A percentile compares a stretch with the other conserved stretches of the same genome.
phyloP scores from a whole-genome alignment of 306 rosid species.

The Echinosophora koreensis region DNA sequence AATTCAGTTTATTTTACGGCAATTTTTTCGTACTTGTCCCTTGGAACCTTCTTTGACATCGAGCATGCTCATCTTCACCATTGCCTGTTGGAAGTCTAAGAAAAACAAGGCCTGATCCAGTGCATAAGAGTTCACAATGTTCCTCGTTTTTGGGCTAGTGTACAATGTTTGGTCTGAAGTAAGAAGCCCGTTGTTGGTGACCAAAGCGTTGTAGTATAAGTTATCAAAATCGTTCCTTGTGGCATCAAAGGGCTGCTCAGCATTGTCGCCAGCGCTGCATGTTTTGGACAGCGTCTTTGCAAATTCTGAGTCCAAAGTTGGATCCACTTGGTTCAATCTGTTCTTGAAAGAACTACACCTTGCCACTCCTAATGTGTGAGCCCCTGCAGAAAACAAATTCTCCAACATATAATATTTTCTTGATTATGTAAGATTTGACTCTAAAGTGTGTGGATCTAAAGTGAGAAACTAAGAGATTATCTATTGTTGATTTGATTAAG shows the following conservation, averaged over 20 bases:
- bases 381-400: slow-evolving; percentile 55
- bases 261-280: slow-evolving; percentile 68
- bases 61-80: slow-evolving; percentile 78
- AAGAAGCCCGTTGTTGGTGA: slow-evolving; percentile 64
- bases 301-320: slow-evolving; percentile 59
- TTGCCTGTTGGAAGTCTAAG: slow-evolving; percentile 74
- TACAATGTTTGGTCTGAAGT: slow-evolving; percentile 72
- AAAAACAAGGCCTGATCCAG: slow-evolving; percentile 73
- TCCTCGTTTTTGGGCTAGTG: slow-evolving; percentile 54
- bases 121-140: slow-evolving; percentile 67
- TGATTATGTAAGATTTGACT: too few species aligned
- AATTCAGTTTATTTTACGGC: slow-evolving; percentile 64
- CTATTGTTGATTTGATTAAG: too few species aligned
- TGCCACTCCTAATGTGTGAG: slow-evolving; percentile 86
- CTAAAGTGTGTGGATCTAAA: too few species aligned
- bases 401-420: not conserved
- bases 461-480: too few species aligned
- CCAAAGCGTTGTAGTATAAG: slow-evolving; percentile 60
- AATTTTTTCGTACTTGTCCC: slow-evolving; percentile 67
- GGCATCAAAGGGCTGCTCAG: slow-evolving; percentile 70
- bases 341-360: slow-evolving; percentile 75
- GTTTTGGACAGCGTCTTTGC: slow-evolving; percentile 63
- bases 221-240: slow-evolving; percentile 73
- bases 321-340: slow-evolving; percentile 55
- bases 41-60: slow-evolving; percentile 67